Evolutionary conservation across 2,329 filamentous ascomycete genomes (phyloP).

Genomic region (Periconia sp.): DNA sequence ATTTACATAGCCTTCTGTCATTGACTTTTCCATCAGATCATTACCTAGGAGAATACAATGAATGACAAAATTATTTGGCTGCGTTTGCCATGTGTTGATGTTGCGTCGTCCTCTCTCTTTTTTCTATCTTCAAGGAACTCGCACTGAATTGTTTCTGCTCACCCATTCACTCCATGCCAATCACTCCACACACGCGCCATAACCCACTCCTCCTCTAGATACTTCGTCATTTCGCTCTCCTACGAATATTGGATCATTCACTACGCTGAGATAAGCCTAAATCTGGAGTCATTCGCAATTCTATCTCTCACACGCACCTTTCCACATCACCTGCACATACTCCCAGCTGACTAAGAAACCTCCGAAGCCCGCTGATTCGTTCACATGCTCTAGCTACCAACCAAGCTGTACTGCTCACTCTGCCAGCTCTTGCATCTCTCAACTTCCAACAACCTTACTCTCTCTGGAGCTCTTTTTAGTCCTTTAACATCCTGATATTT

Average conservation of each 20-base stretch:
- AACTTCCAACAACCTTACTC: not conserved
- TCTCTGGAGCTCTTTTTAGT: not conserved
- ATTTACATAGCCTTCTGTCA: too few relatives aligned
- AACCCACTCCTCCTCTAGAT: not conserved
- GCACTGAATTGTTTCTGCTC: too few relatives aligned
- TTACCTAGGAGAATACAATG: too few relatives aligned
- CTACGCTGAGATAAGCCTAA: too few relatives aligned
- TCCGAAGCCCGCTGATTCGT: slow-evolving; percentile 28
- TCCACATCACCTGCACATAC: slow-evolving; percentile 13
- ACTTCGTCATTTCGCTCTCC: too few relatives aligned
- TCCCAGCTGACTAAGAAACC: slow-evolving; percentile 24
- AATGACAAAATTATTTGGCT: too few relatives aligned
- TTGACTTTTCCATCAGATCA: too few relatives aligned
- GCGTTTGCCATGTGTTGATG: too few relatives aligned
- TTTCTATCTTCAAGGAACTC: too few relatives aligned
- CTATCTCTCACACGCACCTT: not conserved
- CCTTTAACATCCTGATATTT: slow-evolving; percentile 1
- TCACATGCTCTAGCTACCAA: slow-evolving; percentile 28
- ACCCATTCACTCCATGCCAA: too few relatives aligned
- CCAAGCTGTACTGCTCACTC: slow-evolving; percentile 19
- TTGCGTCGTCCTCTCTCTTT: too few relatives aligned
- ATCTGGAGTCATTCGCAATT: not conserved
- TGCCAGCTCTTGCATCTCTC: slow-evolving; percentile 9
- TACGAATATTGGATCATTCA: too few relatives aligned
- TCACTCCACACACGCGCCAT: not conserved